These are phyloP conservation scores for Mycena polygramma DNA, from an alignment of 768 basidiomycete genomes.

Conservation along the genomic window DNA sequence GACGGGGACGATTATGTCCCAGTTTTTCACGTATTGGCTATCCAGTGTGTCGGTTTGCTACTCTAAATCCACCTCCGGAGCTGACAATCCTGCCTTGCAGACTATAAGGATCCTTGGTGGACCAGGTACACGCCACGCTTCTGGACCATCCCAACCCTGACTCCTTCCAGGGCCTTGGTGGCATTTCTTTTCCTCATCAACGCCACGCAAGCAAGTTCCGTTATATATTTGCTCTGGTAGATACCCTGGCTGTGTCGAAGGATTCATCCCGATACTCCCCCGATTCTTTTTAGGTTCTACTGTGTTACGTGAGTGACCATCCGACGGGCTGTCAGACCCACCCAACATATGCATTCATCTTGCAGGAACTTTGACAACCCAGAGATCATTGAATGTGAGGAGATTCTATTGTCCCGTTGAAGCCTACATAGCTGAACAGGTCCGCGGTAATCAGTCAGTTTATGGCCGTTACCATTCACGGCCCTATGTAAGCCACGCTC, in stretches of 20 bases:
- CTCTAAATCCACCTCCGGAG: not conserved
- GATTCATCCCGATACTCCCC: not conserved
- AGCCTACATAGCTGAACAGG: not conserved
- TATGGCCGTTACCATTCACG: slow-evolving; percentile 20
- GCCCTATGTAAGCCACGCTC: slow-evolving; percentile 4
- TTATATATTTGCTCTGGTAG: not conserved
- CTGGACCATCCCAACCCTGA: not conserved
- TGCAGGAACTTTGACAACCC: slow-evolving; percentile 7
- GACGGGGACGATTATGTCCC: slow-evolving; percentile 8
- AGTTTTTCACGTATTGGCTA: slow-evolving; percentile 24
- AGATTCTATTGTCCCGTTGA: not conserved
- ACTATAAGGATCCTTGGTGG: slow-evolving; percentile 4
- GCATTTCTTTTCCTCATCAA: not conserved
- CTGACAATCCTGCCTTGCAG: not conserved
- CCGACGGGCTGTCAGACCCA: not conserved
- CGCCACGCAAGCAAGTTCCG: not conserved
- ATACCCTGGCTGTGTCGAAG: not conserved
- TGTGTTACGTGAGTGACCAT: slow-evolving; percentile 4
- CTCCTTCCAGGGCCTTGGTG: not conserved
- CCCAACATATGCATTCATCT: not conserved
- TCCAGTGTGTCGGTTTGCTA: not conserved
- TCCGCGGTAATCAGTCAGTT: not conserved
- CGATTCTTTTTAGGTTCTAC: slow-evolving; percentile 1
- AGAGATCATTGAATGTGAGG: not conserved
- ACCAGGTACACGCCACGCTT: not conserved